phyloP scores from a whole-genome alignment of 176 grass and related monocot species.

The Tillandsia leiboldiana region DNA sequence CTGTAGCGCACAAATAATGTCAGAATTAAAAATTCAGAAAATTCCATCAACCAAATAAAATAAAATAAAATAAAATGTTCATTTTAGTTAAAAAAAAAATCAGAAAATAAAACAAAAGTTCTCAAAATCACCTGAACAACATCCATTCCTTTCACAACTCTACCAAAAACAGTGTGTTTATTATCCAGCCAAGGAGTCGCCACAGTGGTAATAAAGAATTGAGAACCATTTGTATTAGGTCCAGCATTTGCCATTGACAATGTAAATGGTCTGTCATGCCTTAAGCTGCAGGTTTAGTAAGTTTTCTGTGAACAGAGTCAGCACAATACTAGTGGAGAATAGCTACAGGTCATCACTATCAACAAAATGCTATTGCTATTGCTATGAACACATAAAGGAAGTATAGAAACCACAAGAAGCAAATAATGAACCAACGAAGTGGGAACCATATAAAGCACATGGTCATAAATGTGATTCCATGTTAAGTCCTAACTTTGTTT shows the following conservation, averaged over 20 bases:
- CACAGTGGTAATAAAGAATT: conserved; percentile 97
- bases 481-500: too few relatives aligned
- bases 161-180: conserved; percentile 94
- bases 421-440: too few relatives aligned
- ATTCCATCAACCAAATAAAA: not conserved
- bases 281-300: conserved; percentile 51
- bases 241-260: conserved; percentile 99
- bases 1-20: conserved; percentile 7
- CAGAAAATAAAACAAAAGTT: conserved; percentile 3
- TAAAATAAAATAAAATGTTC: not conserved
- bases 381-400: too few relatives aligned
- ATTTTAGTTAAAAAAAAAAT: not conserved
- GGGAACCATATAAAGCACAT: not conserved
- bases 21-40: not conserved
- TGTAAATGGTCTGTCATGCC: conserved; percentile 95
- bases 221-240: conserved; percentile 92
- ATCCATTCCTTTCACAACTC: conserved; percentile 99
- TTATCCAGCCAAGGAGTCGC: conserved; percentile 98
- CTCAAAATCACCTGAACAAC: conserved; percentile 77
- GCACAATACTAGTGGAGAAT: not conserved
- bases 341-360: conserved; percentile 5
- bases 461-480: too few relatives aligned
- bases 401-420: too few relatives aligned
- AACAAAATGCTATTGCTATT: not conserved
- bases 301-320: not conserved